Percentiles rank a stretch among this genome's conserved stretches.
phyloP scores from a whole-genome alignment of 1,284 basidiomycete genomes.

The Apiotrichum gracile region DNA sequence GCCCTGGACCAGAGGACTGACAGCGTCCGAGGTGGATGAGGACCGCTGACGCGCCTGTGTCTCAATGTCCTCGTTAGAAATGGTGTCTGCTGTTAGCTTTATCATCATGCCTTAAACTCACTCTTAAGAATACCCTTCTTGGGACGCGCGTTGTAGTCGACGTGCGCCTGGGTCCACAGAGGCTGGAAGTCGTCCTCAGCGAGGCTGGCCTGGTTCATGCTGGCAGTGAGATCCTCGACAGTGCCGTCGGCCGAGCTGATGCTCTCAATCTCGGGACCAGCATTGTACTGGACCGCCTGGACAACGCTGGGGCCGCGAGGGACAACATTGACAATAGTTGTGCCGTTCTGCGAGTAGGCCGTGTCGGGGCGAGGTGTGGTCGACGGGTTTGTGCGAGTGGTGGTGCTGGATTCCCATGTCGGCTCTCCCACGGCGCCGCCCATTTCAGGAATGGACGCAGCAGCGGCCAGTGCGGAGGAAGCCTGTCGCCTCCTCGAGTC shows the following conservation, averaged over 20 bases:
- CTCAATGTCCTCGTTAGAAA: conserved; percentile 34
- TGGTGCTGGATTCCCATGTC: conserved; percentile 75
- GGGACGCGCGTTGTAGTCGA: conserved; percentile 61
- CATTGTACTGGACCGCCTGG: conserved; percentile 49
- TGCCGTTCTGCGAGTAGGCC: background rate
- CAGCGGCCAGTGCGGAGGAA: conserved; percentile 1
- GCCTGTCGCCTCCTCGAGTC: conserved; percentile 16
- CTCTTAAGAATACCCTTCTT: conserved; percentile 84
- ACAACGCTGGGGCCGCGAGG: conserved; percentile 26
- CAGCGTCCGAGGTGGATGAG: conserved; percentile 65
- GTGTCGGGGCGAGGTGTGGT: too few species aligned
- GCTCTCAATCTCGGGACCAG: conserved; percentile 56
- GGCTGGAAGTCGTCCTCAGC: conserved; percentile 52
- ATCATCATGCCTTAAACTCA: conserved; percentile 47
- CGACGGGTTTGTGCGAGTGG: conserved; percentile 50
- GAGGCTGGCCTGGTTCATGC: conserved; percentile 2
- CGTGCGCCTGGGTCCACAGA: conserved; percentile 59
- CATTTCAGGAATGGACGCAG: conserved; percentile 2
- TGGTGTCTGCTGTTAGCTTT: conserved; percentile 47
- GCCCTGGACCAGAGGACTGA: conserved; percentile 55
- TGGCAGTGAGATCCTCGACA: conserved; percentile 55
- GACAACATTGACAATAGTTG: conserved; percentile 5
- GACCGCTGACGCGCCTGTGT: conserved; percentile 54
- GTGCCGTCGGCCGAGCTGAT: conserved; percentile 33
- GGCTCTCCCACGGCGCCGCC: conserved; percentile 23